Base-by-base conservation (phyloP, 1,284 basidiomycete species). In the Austropuccinia psidii region DNA sequence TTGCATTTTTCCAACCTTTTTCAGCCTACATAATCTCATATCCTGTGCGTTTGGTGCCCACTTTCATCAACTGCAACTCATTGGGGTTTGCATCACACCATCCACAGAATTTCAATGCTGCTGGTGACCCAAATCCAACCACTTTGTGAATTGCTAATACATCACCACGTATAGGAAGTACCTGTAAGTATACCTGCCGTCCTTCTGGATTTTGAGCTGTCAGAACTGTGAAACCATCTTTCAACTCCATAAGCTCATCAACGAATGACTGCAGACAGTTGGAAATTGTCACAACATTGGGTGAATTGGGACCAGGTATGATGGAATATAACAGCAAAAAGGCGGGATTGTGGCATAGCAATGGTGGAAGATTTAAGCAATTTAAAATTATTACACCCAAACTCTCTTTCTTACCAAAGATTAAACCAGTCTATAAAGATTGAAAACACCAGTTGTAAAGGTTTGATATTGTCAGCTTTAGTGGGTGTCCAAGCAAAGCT, bases 381-480 rank as follows among this genome's bases (percentile, higher is more conserved):
- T 57, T 69, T 24, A 43, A 55, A 21, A 41, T 21, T 19, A 69
- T 55, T 13, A 55, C 24, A 1, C 67, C 67, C 37, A 69, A 15
- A 0, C 41, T 57, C 41, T 41, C 7, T 6, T 57, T 35, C 6
- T 55, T 57, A 27, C 67, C 67, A 8, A 21, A 29, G n/a, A 33
- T 29, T 37, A n/a, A 69, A 69, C 67, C 67, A 69, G 27, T 69
- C 54, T n/a, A 58, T 39, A 49, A 58, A 58, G 17, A 69, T 31
- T 2, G 67, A 69, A 49, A 69, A 58, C 9, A 47, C 39, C 2
- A 66, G 47, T 11, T 50, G 24, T 24, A 66, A 35, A 4, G 62
- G 9, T 13, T 54, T n/a, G n/a, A n/a, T n/a, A n/a, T n/a, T n/a
- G n/a, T n/a, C n/a, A n/a, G n/a, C n/a, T n/a, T n/a, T n/a, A n/a